Evolutionary conservation across 2,329 filamentous ascomycete genomes (phyloP), one percentile per base, ranked within the genome.

Genomic region (Dactylellina parvicollis): DNA sequence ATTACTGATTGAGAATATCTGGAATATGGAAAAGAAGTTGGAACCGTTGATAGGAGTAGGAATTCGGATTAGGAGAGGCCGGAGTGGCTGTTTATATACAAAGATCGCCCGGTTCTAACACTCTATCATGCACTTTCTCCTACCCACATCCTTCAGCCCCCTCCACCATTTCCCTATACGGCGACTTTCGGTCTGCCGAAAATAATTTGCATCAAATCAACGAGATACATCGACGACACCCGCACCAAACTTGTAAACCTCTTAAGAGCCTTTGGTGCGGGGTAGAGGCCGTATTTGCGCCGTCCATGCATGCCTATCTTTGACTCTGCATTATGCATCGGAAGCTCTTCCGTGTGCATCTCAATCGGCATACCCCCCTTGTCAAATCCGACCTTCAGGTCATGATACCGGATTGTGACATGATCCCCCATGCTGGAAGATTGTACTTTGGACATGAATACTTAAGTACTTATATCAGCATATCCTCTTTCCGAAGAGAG

Each of bases 11-110:
- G 3, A 4, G 24, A 30, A 22, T 34, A 44, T 28, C 28, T 30
- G n/a, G 49, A 40, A 40, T 49, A 26, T 49, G 30, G 14, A 38
- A 22, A 24, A 28, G 57, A 18, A 16, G 30, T 28, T 28, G 18
- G 7, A 47, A 24, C 26, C 52, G 28, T 42, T 52, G 47, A 61
- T 20, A 55, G 30, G 50, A 49, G 50, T 10, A 20, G 34, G n/a
- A 44, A 14, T 22, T 5, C n/a, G n/a, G 8, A 30, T n/a, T 18
- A 40, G 10, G 36, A 24, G 30, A n/a, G 61, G 32, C 42, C 22
- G 22, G 4, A 30, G 22, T 3, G 24, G 32, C 24, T 36, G 47
- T 50, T 71, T 71, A 50, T 71, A 71, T 71, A 71, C 56, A 57
- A 30, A 56, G 57, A 24, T 54, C 4, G 12, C 9, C 14, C 12